Evolutionary conservation across 1,284 basidiomycete genomes (phyloP).

Genomic region (Ustilago sp.): DNA sequence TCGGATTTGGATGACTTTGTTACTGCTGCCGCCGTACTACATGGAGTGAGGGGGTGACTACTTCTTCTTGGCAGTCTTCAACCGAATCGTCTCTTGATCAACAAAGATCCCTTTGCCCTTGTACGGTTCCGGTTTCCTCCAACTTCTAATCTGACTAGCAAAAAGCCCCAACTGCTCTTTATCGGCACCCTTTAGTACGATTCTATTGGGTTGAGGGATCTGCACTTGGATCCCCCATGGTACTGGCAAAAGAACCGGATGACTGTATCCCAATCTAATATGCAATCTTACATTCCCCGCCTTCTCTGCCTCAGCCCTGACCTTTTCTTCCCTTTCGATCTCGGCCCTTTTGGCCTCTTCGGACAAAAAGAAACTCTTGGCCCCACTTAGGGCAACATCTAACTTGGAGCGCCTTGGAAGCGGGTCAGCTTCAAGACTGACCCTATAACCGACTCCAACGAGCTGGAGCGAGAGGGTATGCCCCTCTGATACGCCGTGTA

Average conservation of each 20-base stretch:
- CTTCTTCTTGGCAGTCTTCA: constrained; percentile 95
- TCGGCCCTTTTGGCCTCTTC: constrained; percentile 50
- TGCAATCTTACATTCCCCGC: constrained; percentile 53
- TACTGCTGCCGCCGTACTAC: too few species aligned
- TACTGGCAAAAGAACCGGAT: constrained; percentile 84
- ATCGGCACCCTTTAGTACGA: constrained; percentile 73
- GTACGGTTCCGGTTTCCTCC: constrained; percentile 94
- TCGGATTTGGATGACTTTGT: too few species aligned
- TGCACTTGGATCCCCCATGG: constrained; percentile 71
- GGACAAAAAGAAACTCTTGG: constrained; percentile 49
- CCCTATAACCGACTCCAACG: constrained; percentile 95
- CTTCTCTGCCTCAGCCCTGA: constrained; percentile 23
- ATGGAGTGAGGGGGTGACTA: constrained; percentile 71
- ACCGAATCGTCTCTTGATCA: constrained; percentile 85
- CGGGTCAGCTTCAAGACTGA: constrained; percentile 85
- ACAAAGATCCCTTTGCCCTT: constrained; percentile 89
- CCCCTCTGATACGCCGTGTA: constrained; percentile 88
- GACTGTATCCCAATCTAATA: constrained; percentile 81
- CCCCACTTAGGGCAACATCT: constrained; percentile 41
- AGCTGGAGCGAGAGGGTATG: constrained; percentile 85
- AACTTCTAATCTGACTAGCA: constrained; percentile 84
- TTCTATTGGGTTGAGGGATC: constrained; percentile 72
- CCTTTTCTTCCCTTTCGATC: constrained; percentile 25
- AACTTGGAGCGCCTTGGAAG: constrained; percentile 48
- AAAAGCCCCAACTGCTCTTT: constrained; percentile 82